Base-by-base conservation (phyloP, 257 asterid species). In the Eucommia ulmoides region DNA sequence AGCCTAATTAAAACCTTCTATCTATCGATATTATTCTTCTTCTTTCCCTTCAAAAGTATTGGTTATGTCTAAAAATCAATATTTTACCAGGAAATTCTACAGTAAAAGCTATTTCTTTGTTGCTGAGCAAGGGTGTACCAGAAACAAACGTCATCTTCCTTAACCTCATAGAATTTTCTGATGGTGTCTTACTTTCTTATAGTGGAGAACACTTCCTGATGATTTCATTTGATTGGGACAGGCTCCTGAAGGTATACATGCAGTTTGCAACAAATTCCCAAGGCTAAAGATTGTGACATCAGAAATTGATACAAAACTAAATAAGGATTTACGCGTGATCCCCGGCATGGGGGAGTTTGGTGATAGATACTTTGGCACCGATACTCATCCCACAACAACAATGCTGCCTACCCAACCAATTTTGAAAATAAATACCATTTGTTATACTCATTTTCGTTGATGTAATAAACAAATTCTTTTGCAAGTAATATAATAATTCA, bases 291-390 rank as follows among this genome's bases (percentile, higher is more conserved):
- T 89, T 6, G 93, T 89, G 22, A 89, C 98, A 54, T 85, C 96
- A 1, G 98, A 91, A 71, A 86, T 91, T 26, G 98, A 91, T 50
- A 74, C 58, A 50, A 67, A 74, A 1, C 65, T 91, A 55, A 91
- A 86, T 52, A 75, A 73, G 62, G 88, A 80, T 50, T 75, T 53
- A 35, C 75, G 79, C 2, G 96, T 91, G 58, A 77, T 91, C 42
- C 96, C 96, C 2, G 98, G 96, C 33, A 50, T 89, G 92, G 98
- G 98, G 18, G 94, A 82, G 53, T 89, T 89, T 47, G 98, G 94
- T n/a, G 98, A 91, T 53, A 86, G 98, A 49, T 91, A 91, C 77
- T 91, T 91, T 24, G 98, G 96, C 77, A 91, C 94, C 19, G 94
- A 79, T 60, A 79, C 79, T 62, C 38, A 5, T 29, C 38, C 12